Conservation (phyloP, 2,329 filamentous ascomycete genomes). For the Colletotrichum abscissum region DNA sequence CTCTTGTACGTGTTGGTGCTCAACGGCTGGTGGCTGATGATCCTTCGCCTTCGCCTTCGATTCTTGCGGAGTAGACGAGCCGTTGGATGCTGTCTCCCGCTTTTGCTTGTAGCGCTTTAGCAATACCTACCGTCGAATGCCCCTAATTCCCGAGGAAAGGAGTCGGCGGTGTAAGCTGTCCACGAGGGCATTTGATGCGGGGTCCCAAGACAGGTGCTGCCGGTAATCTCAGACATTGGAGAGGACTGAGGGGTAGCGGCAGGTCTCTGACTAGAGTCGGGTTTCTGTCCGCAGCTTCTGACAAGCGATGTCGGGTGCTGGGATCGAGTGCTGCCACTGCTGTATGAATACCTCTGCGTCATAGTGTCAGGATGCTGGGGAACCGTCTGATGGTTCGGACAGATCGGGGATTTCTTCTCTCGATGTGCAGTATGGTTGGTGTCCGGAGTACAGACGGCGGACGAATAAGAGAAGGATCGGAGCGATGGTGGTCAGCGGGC, state of each 20-base stretch:
- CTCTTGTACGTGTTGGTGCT: not conserved
- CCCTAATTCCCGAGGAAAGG: not conserved
- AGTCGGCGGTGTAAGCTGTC: slow-evolving; percentile 1
- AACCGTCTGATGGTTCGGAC: slow-evolving; percentile 4
- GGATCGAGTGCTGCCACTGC: not conserved
- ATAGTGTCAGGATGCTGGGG: not conserved
- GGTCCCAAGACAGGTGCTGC: slow-evolving; percentile 24
- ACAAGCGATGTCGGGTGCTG: not conserved
- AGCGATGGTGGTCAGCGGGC: not conserved
- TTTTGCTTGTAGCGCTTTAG: not conserved
- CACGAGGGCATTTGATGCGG: slow-evolving; percentile 10
- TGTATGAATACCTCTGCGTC: not conserved
- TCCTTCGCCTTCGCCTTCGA: not conserved
- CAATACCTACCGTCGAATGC: not conserved
- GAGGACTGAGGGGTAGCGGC: slow-evolving; percentile 12
- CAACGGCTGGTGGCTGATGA: not conserved
- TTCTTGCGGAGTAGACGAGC: not conserved
- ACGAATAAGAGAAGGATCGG: not conserved
- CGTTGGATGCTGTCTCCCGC: not conserved
- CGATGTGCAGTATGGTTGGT: not conserved
- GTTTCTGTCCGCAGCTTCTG: not conserved
- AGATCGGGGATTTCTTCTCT: not conserved
- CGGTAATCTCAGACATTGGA: not conserved
- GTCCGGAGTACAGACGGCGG: not conserved
- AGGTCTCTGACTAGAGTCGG: not conserved